Evolutionary conservation across 2,329 filamentous ascomycete species (phyloP).

Genomic region (Neobulgaria alba): DNA sequence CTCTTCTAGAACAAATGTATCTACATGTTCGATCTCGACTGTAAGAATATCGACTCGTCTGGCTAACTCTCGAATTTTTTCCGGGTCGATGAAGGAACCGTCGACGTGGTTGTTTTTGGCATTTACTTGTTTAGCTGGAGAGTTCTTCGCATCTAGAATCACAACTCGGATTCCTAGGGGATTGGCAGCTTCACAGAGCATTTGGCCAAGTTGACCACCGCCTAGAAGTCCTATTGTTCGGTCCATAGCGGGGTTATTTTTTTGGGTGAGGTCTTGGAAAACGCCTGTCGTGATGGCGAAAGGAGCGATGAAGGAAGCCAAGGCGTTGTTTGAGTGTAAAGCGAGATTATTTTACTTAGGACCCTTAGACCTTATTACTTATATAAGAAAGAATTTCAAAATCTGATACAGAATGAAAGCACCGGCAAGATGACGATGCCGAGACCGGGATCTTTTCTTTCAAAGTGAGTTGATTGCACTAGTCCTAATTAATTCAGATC

Average conservation of each 20-base stretch:
- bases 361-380: too few relatives aligned
- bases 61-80: conserved; percentile 73
- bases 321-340: too few relatives aligned
- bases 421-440: too few relatives aligned
- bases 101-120: conserved; percentile 65
- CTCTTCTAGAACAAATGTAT: conserved; percentile 83
- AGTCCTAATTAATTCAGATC: too few relatives aligned
- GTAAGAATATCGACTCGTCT: conserved; percentile 71
- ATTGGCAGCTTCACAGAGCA: conserved; percentile 82
- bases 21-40: conserved; percentile 91
- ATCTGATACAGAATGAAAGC: too few relatives aligned
- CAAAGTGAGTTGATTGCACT: too few relatives aligned
- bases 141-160: conserved; percentile 64
- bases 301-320: too few relatives aligned
- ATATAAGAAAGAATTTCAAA: too few relatives aligned
- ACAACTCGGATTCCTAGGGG: conserved; percentile 75
- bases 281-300: too few relatives aligned
- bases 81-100: conserved; percentile 80
- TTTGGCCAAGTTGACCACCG: conserved; percentile 75
- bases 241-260: conserved; percentile 16
- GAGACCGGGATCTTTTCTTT: too few relatives aligned
- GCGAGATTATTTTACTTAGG: too few relatives aligned
- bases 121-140: conserved; percentile 81
- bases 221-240: conserved; percentile 40
- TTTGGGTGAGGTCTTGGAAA: not conserved